Base-by-base conservation (phyloP, 495 filamentous ascomycete species). In the Penicillium verhagenii region DNA sequence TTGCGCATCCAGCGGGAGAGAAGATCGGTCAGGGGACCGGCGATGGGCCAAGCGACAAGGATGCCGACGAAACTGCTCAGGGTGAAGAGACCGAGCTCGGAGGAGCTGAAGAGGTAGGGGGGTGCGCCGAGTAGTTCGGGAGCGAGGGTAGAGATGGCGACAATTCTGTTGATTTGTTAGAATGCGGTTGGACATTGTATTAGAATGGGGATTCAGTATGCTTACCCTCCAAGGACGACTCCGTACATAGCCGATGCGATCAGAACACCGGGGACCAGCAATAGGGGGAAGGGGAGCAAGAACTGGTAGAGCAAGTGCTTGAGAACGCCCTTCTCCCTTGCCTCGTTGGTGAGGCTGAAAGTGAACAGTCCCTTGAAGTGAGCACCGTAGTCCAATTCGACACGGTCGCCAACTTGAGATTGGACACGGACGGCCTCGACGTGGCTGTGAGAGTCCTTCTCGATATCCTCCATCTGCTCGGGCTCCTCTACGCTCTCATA, bases 211-310 rank as follows among this genome's bases (percentile, higher is more conserved):
- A 35, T 42, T n/a, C 25, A 37, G 7, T 39, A 13, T 21, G 65
- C 70, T 72, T 63, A 75, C 72, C 67, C 72, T 50, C 61, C 70
- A 7, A 75, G 60, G 2, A 72, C 51, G 6, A 70, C 63, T 7
- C 72, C 72, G 49, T 75, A 75, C 56, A 72, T 68, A 23, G 57
- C 50, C n/a, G 68, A 65, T 13, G 68, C 68, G 21, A 67, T 54
- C 33, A 70, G 50, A 0, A 65, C 61, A 0, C 66, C 65, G 1
- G 68, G 68, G 8, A 70, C 48, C 29, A 70, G 19, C 7, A 70
- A 21, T 37, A 75, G 59, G 0, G 70, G 72, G 40, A 73, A 68
- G 0, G 70, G 71, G 8, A 75, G 59, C 14, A 65, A 52, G 50
- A 71, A 60, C 6, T 67, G 57, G 9, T 60, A 63, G n/a, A 35